Evolutionary conservation across 352 stramenopile species (phyloP).

Genomic region (Elongisporangium prolatum): DNA sequence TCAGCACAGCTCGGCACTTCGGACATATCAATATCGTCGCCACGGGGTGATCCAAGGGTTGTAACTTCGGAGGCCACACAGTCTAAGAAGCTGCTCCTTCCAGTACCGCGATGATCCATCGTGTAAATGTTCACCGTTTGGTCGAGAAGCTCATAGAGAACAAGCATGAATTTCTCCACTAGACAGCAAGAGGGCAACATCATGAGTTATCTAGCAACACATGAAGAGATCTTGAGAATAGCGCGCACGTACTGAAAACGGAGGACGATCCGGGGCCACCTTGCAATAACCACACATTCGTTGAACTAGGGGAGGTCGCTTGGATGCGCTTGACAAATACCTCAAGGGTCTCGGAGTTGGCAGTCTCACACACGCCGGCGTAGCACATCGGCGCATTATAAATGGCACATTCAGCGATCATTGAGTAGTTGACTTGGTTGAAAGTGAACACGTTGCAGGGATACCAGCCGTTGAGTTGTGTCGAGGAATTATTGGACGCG

Average conservation of each 20-base stretch:
- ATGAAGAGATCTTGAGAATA: no score
- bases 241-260: no score
- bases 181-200: not conserved
- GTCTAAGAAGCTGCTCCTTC: constrained; percentile 30
- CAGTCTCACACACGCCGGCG: constrained; percentile 4
- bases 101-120: constrained; percentile 51
- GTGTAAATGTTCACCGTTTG: constrained; percentile 32
- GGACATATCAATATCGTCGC: constrained; percentile 10
- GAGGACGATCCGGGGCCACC: constrained; percentile 31
- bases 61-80: constrained; percentile 33
- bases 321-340: constrained; percentile 40
- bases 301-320: constrained; percentile 8
- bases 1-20: constrained; percentile 27
- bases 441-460: no score
- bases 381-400: constrained; percentile 18
- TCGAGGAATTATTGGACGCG: no score
- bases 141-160: constrained; percentile 7
- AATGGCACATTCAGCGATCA: constrained; percentile 10
- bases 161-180: constrained; percentile 26
- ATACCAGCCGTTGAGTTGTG: no score
- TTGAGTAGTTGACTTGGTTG: no score
- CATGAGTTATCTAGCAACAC: not conserved
- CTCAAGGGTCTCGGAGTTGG: constrained; percentile 14
- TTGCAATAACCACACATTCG: constrained; percentile 44
- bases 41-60: constrained; percentile 10